phyloP scores from a whole-genome alignment of 768 basidiomycete genomes.

The Xerocomus potaroensis region DNA sequence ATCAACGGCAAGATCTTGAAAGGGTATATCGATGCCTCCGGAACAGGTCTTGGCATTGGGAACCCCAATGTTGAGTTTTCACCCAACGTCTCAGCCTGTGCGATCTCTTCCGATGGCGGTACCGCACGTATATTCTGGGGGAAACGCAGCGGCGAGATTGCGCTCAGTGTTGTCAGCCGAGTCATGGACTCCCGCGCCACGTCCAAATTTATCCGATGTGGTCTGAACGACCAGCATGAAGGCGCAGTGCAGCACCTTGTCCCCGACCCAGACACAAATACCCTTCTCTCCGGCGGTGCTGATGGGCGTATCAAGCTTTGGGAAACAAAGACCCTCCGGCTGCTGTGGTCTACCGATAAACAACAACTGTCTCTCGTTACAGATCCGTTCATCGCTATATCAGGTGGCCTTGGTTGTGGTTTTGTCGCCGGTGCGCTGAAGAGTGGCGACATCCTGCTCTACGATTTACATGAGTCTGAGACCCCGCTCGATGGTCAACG shows the following conservation, averaged over 20 bases:
- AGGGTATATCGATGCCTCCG: constrained; percentile 65
- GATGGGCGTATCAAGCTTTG: constrained; percentile 76
- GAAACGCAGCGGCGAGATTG: constrained; percentile 62
- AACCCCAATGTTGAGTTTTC: constrained; percentile 75
- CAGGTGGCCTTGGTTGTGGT: constrained; percentile 39
- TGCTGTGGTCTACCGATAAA: constrained; percentile 59
- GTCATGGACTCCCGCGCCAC: constrained; percentile 54
- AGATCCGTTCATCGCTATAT: constrained; percentile 52
- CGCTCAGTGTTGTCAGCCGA: constrained; percentile 51
- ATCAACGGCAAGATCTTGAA: constrained; percentile 64
- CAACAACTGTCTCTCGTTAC: constrained; percentile 33
- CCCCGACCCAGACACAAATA: constrained; percentile 40
- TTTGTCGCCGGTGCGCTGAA: constrained; percentile 46
- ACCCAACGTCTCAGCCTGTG: constrained; percentile 59
- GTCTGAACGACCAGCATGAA: constrained; percentile 57
- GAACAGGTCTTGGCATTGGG: constrained; percentile 54
- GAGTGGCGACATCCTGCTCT: constrained; percentile 57
- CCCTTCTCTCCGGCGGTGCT: constrained; percentile 49
- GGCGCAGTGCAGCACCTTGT: constrained; percentile 52
- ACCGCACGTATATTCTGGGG: constrained; percentile 75
- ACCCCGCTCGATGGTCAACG: constrained; percentile 7
- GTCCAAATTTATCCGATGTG: constrained; percentile 46
- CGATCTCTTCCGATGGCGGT: constrained; percentile 56
- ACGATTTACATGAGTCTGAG: constrained; percentile 41
- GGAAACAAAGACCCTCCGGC: constrained; percentile 51